Base-by-base conservation (phyloP, 768 basidiomycete species). In the Cyathus striatus region DNA sequence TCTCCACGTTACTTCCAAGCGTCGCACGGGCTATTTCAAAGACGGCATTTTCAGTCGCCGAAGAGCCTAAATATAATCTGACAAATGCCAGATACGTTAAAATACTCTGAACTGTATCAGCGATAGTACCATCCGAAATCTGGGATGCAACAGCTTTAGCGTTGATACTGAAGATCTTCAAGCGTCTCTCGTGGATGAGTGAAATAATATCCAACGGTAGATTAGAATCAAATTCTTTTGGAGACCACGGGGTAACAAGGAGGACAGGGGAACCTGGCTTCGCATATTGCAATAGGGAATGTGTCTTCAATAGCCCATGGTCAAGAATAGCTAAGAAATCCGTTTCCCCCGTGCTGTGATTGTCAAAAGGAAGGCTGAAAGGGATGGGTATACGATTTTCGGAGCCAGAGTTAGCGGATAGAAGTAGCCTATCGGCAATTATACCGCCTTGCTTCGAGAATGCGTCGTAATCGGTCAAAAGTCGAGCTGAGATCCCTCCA, bases 261-360 rank as follows among this genome's bases (percentile, higher is more conserved):
- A 98, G 78, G 24, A 96, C 76, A 6, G 81, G 66, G 0, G 91
- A 83, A 5, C 75, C 76, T 3, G 65, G 60, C 46, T 81, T 84
- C 21, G 87, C 82, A 38, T 81, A 73, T 21, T 78, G 65, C 40
- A 96, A 58, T 21, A 93, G 55, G 6, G 80, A 76, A 55, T 92
- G 90, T 0, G 84, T 76, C 59, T 86, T 91, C 52, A 95, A 71
- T 23, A 98, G 69, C 38, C 64, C 71, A 38, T 86, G 78, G 46
- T 94, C 90, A 27, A 91, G 68, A 24, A 97, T 63, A 44, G 79
- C 83, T 33, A 84, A 57, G 57, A 91, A 87, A 63, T 90, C 85
- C 1, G 78, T 72, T 38, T 67, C 64, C 16, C 79, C 79, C 6
- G 52, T 40, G 42, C 67, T 69, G 6, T 58, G 53, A 18, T 62